Percentiles rank a stretch among this genome's conserved stretches.
Evolutionary conservation across 2,329 filamentous ascomycete genomes (phyloP).

Genomic region (Fusarium citri): DNA sequence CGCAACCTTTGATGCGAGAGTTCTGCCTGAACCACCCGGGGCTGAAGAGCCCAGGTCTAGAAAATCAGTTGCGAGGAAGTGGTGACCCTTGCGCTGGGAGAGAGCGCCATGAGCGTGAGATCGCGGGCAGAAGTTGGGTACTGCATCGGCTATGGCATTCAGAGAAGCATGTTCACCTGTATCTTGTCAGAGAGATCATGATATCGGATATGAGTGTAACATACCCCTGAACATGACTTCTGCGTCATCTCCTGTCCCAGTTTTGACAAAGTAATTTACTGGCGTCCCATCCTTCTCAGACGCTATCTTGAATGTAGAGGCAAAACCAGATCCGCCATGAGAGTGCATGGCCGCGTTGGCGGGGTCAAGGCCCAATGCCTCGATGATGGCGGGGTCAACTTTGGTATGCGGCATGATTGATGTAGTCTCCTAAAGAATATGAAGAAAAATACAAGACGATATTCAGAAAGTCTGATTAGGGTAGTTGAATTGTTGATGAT

Average conservation of each 20-base stretch:
- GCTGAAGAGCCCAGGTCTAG: conserved; percentile 69
- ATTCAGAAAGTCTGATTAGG: neutral
- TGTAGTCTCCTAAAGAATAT: neutral
- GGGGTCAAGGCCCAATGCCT: conserved; percentile 66
- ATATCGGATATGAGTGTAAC: conserved; percentile 23
- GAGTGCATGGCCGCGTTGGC: conserved; percentile 69
- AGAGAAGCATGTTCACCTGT: conserved; percentile 86
- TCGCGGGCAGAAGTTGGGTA: conserved; percentile 80
- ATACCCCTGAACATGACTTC: conserved; percentile 77
- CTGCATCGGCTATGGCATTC: conserved; percentile 78
- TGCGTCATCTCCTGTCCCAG: conserved; percentile 67
- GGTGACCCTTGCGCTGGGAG: conserved; percentile 61
- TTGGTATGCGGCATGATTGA: conserved; percentile 29
- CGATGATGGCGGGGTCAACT: conserved; percentile 42
- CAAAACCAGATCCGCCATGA: conserved; percentile 75
- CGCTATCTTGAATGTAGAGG: conserved; percentile 72
- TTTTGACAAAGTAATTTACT: conserved; percentile 78
- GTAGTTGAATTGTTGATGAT: neutral
- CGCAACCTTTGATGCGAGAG: conserved; percentile 81
- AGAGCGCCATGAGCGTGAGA: conserved; percentile 78
- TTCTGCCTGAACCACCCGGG: conserved; percentile 60
- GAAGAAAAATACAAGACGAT: neutral
- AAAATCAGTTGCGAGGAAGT: conserved; percentile 81
- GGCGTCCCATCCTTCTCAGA: conserved; percentile 60
- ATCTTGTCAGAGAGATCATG: conserved; percentile 10